Evolutionary conservation across 306 rosid genomes (phyloP), one percentile per base, ranked within the genome.

Genomic region (Prunus armeniaca): DNA sequence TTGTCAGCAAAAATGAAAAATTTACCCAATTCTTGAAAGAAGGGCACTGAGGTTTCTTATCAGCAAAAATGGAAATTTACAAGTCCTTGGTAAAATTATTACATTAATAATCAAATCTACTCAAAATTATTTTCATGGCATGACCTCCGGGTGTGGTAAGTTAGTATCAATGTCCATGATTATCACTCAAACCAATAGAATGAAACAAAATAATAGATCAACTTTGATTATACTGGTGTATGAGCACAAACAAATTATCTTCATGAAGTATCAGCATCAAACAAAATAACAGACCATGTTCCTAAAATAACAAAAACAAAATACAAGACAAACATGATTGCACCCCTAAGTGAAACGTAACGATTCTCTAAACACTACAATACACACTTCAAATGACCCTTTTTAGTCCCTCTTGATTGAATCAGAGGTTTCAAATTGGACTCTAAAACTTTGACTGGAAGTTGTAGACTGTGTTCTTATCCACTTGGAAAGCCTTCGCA

Each of bases 401-500:
- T 9, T 2, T 12, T 5, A 60, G 17, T 22, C 65, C 65, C 34
- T 25, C 25, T 60, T 25, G 65, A 60, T 22, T 20, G 10, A 22
- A 57, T 22, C 6, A 57, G 13, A 57, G 63, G 63, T 2, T 57
- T 13, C 63, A 9, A 41, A 19, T 45, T 20, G 28, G 12, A 22
- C 1, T 51, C 74, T 78, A 78, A 49, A 82, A 82, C 76, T 82
- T 79, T 24, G 78, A 51, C 65, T 82, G 82, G 12, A 82, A 72
- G 30, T 68, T 60, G 60, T 30, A 62, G 17, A 82, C 52, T 50
- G 49, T 67, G 60, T 34, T 56, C 27, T 50, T 63, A 3, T 82
- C 82, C 64, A 82, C 72, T 43, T 78, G 86, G 71, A 83, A 83
- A 71, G 83, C 76, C 27, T 52, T 83, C 7, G 73, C 75, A 65